Evolutionary conservation across 768 basidiomycete genomes (phyloP), one percentile per base, ranked within the genome.

Genomic region (Kwoniella dejecticola): DNA sequence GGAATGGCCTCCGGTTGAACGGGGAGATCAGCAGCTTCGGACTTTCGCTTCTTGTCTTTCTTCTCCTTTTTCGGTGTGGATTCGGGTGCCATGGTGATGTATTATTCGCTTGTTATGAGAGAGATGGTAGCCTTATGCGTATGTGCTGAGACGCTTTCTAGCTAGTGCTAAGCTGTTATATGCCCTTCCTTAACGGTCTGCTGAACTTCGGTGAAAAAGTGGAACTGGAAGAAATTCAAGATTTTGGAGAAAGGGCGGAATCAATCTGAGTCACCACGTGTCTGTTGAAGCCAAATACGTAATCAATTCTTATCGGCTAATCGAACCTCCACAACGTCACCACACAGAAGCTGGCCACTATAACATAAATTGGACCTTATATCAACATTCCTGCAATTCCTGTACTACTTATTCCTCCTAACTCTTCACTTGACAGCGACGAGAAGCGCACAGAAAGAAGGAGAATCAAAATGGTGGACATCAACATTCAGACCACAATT

Each of bases 401-500:
- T 11, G 23, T 26, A 21, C 46, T 50, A 40, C 21, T 46, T 52
- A n/a, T n/a, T n/a, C n/a, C n/a, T n/a, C n/a, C n/a, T n/a, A n/a
- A n/a, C n/a, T n/a, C n/a, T n/a, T n/a, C n/a, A n/a, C n/a, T 36
- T 36, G 33, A 36, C 38, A 40, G 45, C 26, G 19, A 23, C 8
- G n/a, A 15, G 21, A 44, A 50, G 3, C 19, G 8, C 41, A 33
- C 33, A 10, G 19, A 19, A 33, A 38, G 19, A 52, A 36, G 12
- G 40, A 27, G 6, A 17, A 45, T 12, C 44, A 29, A 6, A 23
- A 69, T 65, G 63, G 55, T 53, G 30, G 53, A 66, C 48, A 64
- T 63, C 42, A 68, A 72, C 38, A 77, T 80, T 56, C 93, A 95
- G 76, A 91, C 88, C 1, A 95, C 93, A 0, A 87, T 95, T 72